Evolutionary conservation across 352 stramenopile species (phyloP), one percentile per base, ranked within the genome.

Genomic region (Globisporangium mamillatum): DNA sequence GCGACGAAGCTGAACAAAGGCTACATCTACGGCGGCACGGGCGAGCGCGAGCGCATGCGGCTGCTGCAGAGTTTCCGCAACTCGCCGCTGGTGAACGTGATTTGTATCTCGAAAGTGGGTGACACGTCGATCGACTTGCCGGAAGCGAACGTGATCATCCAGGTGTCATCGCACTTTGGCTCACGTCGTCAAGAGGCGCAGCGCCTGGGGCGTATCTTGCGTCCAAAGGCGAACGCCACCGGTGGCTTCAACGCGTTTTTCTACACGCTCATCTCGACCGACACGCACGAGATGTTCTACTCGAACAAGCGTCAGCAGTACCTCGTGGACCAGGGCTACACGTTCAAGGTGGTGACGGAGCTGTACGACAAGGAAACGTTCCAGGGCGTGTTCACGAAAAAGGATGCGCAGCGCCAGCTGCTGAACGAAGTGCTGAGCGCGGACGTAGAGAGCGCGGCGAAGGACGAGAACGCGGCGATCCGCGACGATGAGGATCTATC

Each of bases 281-380:
- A 99, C 78, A 99, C 98, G 56, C 91, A 98, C 72, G 98, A 99
- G 72, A 99, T 99, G 97, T 99, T 98, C 72, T 99, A 99, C 82
- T 98, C 91, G 46, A 97, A 98, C 63, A 99, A 99, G 76, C 87
- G 98, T 3, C 97, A 99, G 77, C 97, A 99, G 77, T 99, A 99
- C 78, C 88, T 99, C 22, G 97, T 99, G 66, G 98, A 99, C 79
- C 98, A 99, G 76, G 98, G 98, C 59, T 99, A 99, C 79, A 99
- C 97, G 24, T 99, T 99, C 82, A 99, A 99, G 84, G 98, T 99
- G 66, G 95, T 99, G 44, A 98, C 94, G 29, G 97, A 98, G 60
- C 82, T 99, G 7, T 97, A 92, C 59, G 85, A 95, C 69, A 84
- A 77, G 34, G 74, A 88, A 0, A 86, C 80, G 41, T 95, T 95